Evolutionary conservation across 805 yeast species (phyloP), one percentile per base, ranked within the genome.

Genomic region (Yarrowia deformans): DNA sequence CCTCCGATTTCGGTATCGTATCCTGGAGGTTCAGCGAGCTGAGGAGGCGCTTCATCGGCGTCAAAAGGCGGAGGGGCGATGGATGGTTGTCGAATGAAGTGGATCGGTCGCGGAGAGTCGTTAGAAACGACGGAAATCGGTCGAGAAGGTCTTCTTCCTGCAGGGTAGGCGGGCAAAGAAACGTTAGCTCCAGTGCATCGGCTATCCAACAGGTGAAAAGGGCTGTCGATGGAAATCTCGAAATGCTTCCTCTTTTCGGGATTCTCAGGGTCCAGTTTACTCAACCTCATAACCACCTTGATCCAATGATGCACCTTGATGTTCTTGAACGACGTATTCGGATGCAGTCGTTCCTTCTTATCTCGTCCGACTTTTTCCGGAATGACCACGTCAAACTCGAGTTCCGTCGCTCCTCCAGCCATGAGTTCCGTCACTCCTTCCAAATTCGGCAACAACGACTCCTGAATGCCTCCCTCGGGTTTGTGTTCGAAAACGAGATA

Each of bases 261-360:
- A 67, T 74, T 72, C 14, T 72, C 84, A 58, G 84, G 83, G 39
- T 63, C 68, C n/a, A 83, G 75, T 72, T 84, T 86, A 6, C 97
- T 90, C 48, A 95, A 81, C 66, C 98, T 81, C 67, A 95, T 79
- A 72, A 97, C 90, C 16, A 95, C 84, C 79, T 95, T 95, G 74
- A 95, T 88, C 98, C 99, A 95, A 79, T 95, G 99, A 74, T 91
- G 94, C 8, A 95, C 84, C 79, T 92, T 93, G 71, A 95, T 92
- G 73, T 87, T 88, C 32, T 84, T 86, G 73, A 84, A 89, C 2
- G 91, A 86, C 0, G 97, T 91, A 78, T 95, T 97, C 1, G 98
- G 97, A 74, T 92, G 97, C 61, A 81, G 71, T 45, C 39, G 34
- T 13, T 61, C 63, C 39, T 64, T 52, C 16, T 40, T 56, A 12